phyloP scores from a whole-genome alignment of 441 rosid species.

The Iberis amara region DNA sequence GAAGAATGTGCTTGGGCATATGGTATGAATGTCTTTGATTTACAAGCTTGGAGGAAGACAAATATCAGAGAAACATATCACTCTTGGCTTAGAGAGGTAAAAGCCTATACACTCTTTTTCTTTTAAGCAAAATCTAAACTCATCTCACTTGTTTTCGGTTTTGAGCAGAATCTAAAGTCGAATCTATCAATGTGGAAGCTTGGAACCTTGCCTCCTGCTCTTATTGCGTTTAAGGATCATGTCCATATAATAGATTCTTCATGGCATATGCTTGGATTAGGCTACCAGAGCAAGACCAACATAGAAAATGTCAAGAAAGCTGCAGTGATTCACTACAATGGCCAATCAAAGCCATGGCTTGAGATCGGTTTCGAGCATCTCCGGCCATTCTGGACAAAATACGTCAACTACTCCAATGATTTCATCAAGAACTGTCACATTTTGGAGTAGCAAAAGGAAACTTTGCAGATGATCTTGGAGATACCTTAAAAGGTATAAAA shows the following conservation, averaged over 20 bases:
- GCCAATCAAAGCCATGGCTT: constrained; percentile 97
- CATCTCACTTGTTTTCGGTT: constrained; percentile 11
- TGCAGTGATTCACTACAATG: constrained; percentile 95
- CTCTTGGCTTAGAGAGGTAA: constrained; percentile 91
- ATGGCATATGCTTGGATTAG: constrained; percentile 99
- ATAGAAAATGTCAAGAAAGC: constrained; percentile 64
- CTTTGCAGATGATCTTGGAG: not conserved
- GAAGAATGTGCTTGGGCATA: constrained; percentile 99
- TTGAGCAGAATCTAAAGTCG: constrained; percentile 75
- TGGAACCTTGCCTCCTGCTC: constrained; percentile 94
- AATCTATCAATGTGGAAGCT: constrained; percentile 96
- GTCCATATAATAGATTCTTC: constrained; percentile 78
- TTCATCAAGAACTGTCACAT: not conserved
- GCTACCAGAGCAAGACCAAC: constrained; percentile 75
- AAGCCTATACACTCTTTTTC: not conserved
- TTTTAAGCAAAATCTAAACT: constrained; percentile 12
- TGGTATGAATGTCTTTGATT: constrained; percentile 97
- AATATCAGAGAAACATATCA: constrained; percentile 83
- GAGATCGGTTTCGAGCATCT: constrained; percentile 95
- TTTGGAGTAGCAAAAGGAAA: not conserved
- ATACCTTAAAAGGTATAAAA: not conserved
- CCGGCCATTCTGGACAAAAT: constrained; percentile 91
- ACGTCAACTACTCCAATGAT: constrained; percentile 70
- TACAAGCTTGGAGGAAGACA: constrained; percentile 81
- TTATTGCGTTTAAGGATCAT: constrained; percentile 90